A percentile compares a stretch with the other conserved stretches of the same genome.
These are phyloP conservation scores for Symbiodinium natans DNA, from an alignment of 73 alveolate genomes.

Conservation along the genomic window DNA sequence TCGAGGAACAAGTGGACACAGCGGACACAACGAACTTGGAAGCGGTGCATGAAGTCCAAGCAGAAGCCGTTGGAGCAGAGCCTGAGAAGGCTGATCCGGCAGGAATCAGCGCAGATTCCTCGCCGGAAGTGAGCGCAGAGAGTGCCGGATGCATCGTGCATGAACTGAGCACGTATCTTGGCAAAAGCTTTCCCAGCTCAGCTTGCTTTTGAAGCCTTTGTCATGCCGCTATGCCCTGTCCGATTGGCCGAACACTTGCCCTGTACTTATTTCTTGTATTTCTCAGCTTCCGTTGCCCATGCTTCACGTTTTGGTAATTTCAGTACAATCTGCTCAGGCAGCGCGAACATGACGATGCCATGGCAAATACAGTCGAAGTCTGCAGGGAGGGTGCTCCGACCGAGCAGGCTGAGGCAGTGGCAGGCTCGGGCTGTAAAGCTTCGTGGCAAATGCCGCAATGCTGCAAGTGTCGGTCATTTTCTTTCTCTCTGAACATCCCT, in stretches of 20 bases:
- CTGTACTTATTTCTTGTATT: too few species aligned
- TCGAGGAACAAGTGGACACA: background rate
- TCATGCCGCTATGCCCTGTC: too few species aligned
- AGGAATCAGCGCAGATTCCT: background rate
- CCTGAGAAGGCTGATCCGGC: background rate
- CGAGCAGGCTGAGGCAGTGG: slow-evolving; percentile 35
- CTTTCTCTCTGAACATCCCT: background rate
- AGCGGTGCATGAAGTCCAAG: background rate
- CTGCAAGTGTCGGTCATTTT: too few species aligned
- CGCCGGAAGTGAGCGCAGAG: background rate
- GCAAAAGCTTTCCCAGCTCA: background rate
- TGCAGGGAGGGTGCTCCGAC: slow-evolving; percentile 16
- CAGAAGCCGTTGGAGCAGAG: background rate
- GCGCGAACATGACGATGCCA: background rate
- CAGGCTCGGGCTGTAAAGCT: background rate
- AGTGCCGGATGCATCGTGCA: background rate
- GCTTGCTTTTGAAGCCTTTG: background rate
- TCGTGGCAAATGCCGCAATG: too few species aligned
- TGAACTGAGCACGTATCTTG: background rate
- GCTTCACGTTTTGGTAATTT: too few species aligned
- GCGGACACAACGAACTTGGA: background rate
- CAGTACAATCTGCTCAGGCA: too few species aligned
- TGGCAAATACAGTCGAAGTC: too few species aligned
- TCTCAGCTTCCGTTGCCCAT: too few species aligned
- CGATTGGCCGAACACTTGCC: too few species aligned